Evolutionary conservation across 345 rosid genomes (phyloP).

Genomic region (Eucalyptus guilfoylei): DNA sequence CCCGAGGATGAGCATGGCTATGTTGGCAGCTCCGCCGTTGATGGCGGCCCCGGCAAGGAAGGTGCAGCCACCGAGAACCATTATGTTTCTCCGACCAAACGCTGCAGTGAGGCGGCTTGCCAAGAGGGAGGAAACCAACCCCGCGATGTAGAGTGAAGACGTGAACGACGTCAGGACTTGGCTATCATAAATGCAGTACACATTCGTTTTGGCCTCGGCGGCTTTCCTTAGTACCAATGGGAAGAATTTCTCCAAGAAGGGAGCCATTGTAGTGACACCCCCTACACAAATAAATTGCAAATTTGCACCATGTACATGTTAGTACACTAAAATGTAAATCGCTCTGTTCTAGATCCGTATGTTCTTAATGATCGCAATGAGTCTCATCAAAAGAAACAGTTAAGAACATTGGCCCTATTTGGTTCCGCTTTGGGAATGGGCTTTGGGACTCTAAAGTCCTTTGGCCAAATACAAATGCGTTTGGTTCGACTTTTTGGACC

Average conservation of each 20-base stretch:
- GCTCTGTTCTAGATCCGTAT: not conserved
- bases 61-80: conserved; percentile 61
- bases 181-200: conserved; percentile 56
- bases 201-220: conserved; percentile 36
- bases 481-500: too few species aligned
- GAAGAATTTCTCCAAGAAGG: conserved; percentile 75
- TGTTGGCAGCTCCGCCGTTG: conserved; percentile 56
- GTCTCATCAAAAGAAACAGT: not conserved
- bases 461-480: too few species aligned
- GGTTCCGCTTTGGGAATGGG: too few species aligned
- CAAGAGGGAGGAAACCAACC: conserved; percentile 48
- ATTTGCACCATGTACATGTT: not conserved
- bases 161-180: conserved; percentile 66
- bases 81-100: conserved; percentile 57
- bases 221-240: conserved; percentile 46
- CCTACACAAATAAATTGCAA: conserved; percentile 17
- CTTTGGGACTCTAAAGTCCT: too few species aligned
- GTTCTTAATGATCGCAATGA: not conserved
- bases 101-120: conserved; percentile 55
- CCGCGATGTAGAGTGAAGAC: conserved; percentile 70
- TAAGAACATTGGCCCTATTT: not conserved
- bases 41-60: conserved; percentile 67
- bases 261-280: conserved; percentile 80
- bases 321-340: not conserved
- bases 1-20: conserved; percentile 72